Percentiles rank a stretch among this genome's conserved stretches.
Evolutionary conservation across 805 yeast genomes (phyloP).

Genomic region (Lipomyces starkeyi): DNA sequence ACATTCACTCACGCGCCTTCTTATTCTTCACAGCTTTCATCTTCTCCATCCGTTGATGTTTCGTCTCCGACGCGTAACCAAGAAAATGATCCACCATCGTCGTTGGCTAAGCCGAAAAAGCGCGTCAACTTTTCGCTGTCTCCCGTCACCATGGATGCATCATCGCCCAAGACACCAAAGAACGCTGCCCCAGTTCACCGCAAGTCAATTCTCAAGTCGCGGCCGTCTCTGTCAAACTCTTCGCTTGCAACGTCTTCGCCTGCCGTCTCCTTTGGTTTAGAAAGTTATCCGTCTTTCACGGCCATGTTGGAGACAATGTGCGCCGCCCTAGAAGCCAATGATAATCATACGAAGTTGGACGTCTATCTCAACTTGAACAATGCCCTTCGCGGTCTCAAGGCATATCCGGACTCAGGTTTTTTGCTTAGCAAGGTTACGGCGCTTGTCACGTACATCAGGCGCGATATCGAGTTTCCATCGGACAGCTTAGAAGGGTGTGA

Average conservation of each 20-base stretch:
- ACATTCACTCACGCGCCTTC: slow-evolving; percentile 2
- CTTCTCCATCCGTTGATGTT: not conserved
- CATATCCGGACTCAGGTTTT: slow-evolving; percentile 23
- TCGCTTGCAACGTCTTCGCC: not conserved
- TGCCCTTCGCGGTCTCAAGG: slow-evolving; percentile 19
- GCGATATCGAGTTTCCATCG: slow-evolving; percentile 30
- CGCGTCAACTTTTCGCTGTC: slow-evolving; percentile 32
- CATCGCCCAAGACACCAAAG: slow-evolving; percentile 17
- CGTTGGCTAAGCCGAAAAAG: slow-evolving; percentile 15
- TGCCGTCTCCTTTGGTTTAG: slow-evolving; percentile 18
- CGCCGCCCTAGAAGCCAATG: slow-evolving; percentile 25
- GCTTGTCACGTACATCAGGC: slow-evolving; percentile 24
- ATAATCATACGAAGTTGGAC: slow-evolving; percentile 29
- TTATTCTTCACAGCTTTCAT: not conserved
- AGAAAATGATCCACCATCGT: slow-evolving; percentile 9
- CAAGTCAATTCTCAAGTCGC: slow-evolving; percentile 28
- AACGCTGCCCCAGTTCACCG: not conserved
- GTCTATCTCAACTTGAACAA: slow-evolving; percentile 22
- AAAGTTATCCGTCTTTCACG: slow-evolving; percentile 28
- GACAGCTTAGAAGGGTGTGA: slow-evolving; percentile 30
- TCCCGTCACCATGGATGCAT: slow-evolving; percentile 11
- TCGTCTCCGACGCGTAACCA: not conserved
- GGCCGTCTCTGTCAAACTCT: slow-evolving; percentile 4
- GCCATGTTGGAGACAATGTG: slow-evolving; percentile 30
- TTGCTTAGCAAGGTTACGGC: slow-evolving; percentile 10